Evolutionary conservation across 2,329 filamentous ascomycete genomes (phyloP).

Genomic region (Aspergillus hiratsukae): DNA sequence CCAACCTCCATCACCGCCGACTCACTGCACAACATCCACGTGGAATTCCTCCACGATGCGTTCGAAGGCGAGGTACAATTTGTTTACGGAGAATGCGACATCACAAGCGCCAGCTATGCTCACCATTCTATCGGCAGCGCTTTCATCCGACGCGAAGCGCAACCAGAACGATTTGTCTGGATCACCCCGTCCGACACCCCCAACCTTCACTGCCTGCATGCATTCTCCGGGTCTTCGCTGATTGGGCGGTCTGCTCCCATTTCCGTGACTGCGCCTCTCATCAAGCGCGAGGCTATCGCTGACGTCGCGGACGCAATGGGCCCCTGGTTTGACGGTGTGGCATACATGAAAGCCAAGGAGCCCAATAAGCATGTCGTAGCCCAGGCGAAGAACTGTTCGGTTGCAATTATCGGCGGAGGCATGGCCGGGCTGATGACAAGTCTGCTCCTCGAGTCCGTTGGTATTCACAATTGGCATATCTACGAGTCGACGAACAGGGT

Average conservation of each 20-base stretch:
- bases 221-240: conserved; percentile 23
- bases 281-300: conserved; percentile 24
- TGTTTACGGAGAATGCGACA: conserved; percentile 45
- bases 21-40: conserved; percentile 48
- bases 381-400: conserved; percentile 28
- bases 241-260: conserved; percentile 22
- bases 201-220: conserved; percentile 31
- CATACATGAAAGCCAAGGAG: conserved; percentile 31
- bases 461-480: conserved; percentile 45
- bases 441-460: conserved; percentile 42
- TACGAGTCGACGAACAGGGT: conserved; percentile 40
- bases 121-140: conserved; percentile 45
- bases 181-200: conserved; percentile 27
- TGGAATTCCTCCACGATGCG: conserved; percentile 37
- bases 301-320: conserved; percentile 35
- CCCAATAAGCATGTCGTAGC: conserved; percentile 20
- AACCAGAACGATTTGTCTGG: conserved; percentile 45
- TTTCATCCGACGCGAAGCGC: conserved; percentile 32
- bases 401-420: conserved; percentile 38
- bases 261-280: conserved; percentile 10
- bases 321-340: conserved; percentile 40
- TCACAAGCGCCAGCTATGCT: conserved; percentile 27
- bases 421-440: conserved; percentile 35
- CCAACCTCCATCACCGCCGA: conserved; percentile 32
- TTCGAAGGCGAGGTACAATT: conserved; percentile 44